Percentiles rank a stretch among this genome's conserved stretches.
phyloP scores from a whole-genome alignment of 2,329 filamentous ascomycete species.

The Cytospora chrysosperma region DNA sequence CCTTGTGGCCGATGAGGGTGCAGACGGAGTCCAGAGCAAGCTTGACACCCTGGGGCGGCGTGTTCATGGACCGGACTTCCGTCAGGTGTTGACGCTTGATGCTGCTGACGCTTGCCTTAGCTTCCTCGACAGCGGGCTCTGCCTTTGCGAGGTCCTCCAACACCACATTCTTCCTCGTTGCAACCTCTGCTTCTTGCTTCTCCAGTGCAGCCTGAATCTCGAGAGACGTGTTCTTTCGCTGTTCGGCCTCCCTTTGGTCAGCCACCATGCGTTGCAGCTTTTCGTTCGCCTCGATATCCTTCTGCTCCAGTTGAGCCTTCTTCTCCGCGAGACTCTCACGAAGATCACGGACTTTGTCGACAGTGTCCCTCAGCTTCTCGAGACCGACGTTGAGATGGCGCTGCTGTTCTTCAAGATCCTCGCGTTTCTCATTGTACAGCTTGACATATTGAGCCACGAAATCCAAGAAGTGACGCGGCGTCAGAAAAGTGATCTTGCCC shows the following conservation, averaged over 20 bases:
- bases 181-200: constrained; percentile 86
- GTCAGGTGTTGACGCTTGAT: constrained; percentile 97
- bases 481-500: constrained; percentile 88
- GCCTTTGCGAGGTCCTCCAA: constrained; percentile 84
- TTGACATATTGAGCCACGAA: constrained; percentile 98
- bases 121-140: constrained; percentile 89
- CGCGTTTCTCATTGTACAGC: constrained; percentile 96
- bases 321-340: constrained; percentile 90
- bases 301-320: constrained; percentile 87
- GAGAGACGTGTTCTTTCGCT: constrained; percentile 81
- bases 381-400: constrained; percentile 97
- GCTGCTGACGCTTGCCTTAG: constrained; percentile 94
- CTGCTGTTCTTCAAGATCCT: constrained; percentile 97
- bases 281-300: constrained; percentile 93
- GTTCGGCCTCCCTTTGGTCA: constrained; percentile 91
- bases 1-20: constrained; percentile 86
- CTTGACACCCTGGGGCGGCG: constrained; percentile 85
- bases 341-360: constrained; percentile 93
- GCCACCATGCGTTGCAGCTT: constrained; percentile 97
- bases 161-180: constrained; percentile 78
- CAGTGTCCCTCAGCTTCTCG: constrained; percentile 94
- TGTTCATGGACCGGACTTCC: constrained; percentile 95
- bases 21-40: constrained; percentile 96
- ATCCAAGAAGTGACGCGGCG: constrained; percentile 94
- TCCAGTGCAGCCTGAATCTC: constrained; percentile 87